Evolutionary conservation across 1,284 basidiomycete genomes (phyloP), one percentile per base, ranked within the genome.

Genomic region (Schizophyllum commune): DNA sequence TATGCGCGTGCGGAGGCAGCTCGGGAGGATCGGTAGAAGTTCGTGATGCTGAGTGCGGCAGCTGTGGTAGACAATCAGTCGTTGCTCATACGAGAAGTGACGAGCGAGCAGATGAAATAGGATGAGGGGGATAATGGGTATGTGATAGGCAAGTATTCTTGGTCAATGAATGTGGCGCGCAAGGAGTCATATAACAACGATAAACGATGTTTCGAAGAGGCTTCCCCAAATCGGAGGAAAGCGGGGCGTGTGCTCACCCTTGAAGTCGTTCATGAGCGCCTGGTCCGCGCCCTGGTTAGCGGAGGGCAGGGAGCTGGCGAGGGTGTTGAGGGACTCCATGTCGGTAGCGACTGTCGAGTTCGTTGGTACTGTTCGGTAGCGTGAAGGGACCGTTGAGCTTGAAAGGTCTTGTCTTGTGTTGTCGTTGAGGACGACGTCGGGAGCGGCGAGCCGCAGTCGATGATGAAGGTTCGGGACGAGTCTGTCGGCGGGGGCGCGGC

Each of bases 41-140:
- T 90, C n/a, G 89, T 91, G 62, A 92, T 88, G 71, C 87, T 89
- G 57, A 89, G 76, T 0, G 89, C 89, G 65, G 89, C 89, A 62
- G 86, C 89, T 91, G 68, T 60, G 61, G 56, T 63, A 61, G 32
- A 17, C 8, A 8, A 17, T 11, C 4, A 13, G 39, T 47, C 39
- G 17, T 3, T 17, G 39, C 3, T 11, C 17, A 8, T 47, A 17
- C 3, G 39, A 47, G 39, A 17, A 2, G 39, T 4, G 4, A 13
- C 39, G 17, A 8, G 39, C 39, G 39, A 8, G 39, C 13, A 17
- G 9, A 47, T 47, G 39, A 47, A 13, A 17, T 3, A 47, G 13
- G 8, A 13, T 47, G 39, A 17, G 39, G 39, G 17, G 39, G 39
- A 17, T 47, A 4, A 3, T 9, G 39, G 17, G 39, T 13, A 47